Evolutionary conservation across 2,329 filamentous ascomycete genomes (phyloP).

Genomic region (Aspergillus sp.): DNA sequence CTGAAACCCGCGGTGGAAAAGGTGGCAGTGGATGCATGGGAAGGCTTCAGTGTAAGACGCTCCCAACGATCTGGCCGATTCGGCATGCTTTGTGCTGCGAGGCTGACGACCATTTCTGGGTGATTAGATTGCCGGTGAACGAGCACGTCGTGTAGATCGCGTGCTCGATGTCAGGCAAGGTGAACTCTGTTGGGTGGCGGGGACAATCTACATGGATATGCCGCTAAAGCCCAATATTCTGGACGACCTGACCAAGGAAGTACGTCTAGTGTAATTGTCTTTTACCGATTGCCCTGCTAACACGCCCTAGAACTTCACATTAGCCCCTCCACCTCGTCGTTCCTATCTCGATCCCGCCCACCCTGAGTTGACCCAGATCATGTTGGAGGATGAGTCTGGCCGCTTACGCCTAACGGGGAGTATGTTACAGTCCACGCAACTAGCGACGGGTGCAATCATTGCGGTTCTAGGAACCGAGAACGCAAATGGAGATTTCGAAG

Average conservation of each 20-base stretch:
- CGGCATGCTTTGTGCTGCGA: neutral
- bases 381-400: slow-evolving; percentile 94
- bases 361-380: slow-evolving; percentile 58
- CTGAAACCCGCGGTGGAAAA: slow-evolving; percentile 80
- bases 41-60: slow-evolving; percentile 59
- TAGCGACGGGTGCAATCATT: slow-evolving; percentile 91
- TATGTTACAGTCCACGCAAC: slow-evolving; percentile 62
- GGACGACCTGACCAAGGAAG: slow-evolving; percentile 91
- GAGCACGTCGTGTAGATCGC: slow-evolving; percentile 72
- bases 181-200: slow-evolving; percentile 89
- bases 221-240: slow-evolving; percentile 92
- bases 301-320: slow-evolving; percentile 72
- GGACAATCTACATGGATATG: slow-evolving; percentile 98
- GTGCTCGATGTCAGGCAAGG: slow-evolving; percentile 95
- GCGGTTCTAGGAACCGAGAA: slow-evolving; percentile 96
- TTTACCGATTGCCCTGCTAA: neutral
- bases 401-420: slow-evolving; percentile 75
- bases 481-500: slow-evolving; percentile 84
- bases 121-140: slow-evolving; percentile 67
- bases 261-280: slow-evolving; percentile 43
- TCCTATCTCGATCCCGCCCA: slow-evolving; percentile 65
- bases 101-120: too few species aligned
- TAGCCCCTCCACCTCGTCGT: slow-evolving; percentile 70
- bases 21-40: slow-evolving; percentile 73
- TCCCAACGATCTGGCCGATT: neutral